Conservation (phyloP, 805 yeast species). For the Starmerella cellae region DNA sequence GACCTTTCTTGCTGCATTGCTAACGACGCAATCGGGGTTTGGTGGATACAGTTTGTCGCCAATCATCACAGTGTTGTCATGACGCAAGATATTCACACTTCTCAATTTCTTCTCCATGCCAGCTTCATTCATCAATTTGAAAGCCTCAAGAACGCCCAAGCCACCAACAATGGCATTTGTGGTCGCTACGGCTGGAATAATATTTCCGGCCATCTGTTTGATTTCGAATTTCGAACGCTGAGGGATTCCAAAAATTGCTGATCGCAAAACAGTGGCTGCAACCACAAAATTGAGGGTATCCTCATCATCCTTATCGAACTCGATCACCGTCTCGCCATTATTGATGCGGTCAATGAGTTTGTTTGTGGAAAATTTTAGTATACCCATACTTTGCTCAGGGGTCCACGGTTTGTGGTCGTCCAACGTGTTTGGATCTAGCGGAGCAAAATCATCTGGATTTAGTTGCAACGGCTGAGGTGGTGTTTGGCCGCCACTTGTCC, state of each 20-base stretch:
- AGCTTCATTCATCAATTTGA: conserved; percentile 35
- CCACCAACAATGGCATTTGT: conserved; percentile 95
- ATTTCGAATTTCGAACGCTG: conserved; percentile 68
- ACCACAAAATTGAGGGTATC: conserved; percentile 82
- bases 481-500: conserved; percentile 57
- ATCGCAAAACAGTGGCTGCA: conserved; percentile 82
- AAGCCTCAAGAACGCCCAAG: conserved; percentile 59
- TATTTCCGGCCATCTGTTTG: conserved; percentile 91
- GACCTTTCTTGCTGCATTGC: conserved; percentile 25
- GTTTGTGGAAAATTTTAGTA: conserved; percentile 39
- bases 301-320: conserved; percentile 87
- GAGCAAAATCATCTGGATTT: conserved; percentile 16
- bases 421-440: conserved; percentile 25
- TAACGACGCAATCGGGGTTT: conserved; percentile 56
- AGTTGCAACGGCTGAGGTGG: conserved; percentile 52
- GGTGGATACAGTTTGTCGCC: conserved; percentile 49
- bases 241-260: conserved; percentile 74
- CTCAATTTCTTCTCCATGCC: conserved; percentile 19
- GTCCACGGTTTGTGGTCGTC: conserved; percentile 44
- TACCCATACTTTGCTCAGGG: conserved; percentile 46
- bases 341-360: conserved; percentile 39
- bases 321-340: conserved; percentile 29
- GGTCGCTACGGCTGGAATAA: conserved; percentile 96
- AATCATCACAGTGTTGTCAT: conserved; percentile 51
- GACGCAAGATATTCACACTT: conserved; percentile 41